Evolutionary conservation across 768 basidiomycete species (phyloP), one percentile per base, ranked within the genome.

Genomic region (Termitomyces titanicus): DNA sequence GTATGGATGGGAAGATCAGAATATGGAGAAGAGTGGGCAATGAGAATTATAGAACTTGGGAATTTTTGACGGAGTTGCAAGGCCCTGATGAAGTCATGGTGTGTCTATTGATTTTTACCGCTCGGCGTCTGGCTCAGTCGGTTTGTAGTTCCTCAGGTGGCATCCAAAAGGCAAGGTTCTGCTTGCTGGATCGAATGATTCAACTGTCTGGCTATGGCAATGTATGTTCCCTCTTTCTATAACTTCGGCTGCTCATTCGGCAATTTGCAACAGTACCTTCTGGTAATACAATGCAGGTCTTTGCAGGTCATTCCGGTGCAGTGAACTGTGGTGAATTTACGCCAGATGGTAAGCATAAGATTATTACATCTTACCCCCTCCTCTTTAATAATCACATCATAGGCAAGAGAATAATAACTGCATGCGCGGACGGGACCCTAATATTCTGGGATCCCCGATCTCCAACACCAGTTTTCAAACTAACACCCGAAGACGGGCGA

Each of bases 51-150:
- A 81, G 76, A 57, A 81, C 74, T 50, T 99, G 97, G 97, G 95
- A 98, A 70, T 96, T 98, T 69, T 74, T 97, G 69, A 94, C 91
- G 5, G 90, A 90, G 66, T 74, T 99, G 34, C 88, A 94, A 62
- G 96, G 96, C 2, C 92, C 93, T 8, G 94, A 97, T 72, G 97
- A 99, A 76, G 88, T 98, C 60, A 89, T 88, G 80, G 96, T 96
- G 65, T 58, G 85, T 74, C 18, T 47, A 7, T 11, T 31, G 55
- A 17, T 43, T 60, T 54, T 54, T 17, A n/a, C 37, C 27, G n/a
- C 15, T 17, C 35, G 31, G 46, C 17, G 22, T 25, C 34, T 6
- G 59, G 45, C 62, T 51, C 11, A n/a, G n/a, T 25, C 54, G 22
- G 33, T 22, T 33, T 53, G 5, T 56, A 98, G 95, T 98, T 92